Base-by-base conservation (phyloP, 176 grass and related monocot species). In the Stipa capillata region DNA sequence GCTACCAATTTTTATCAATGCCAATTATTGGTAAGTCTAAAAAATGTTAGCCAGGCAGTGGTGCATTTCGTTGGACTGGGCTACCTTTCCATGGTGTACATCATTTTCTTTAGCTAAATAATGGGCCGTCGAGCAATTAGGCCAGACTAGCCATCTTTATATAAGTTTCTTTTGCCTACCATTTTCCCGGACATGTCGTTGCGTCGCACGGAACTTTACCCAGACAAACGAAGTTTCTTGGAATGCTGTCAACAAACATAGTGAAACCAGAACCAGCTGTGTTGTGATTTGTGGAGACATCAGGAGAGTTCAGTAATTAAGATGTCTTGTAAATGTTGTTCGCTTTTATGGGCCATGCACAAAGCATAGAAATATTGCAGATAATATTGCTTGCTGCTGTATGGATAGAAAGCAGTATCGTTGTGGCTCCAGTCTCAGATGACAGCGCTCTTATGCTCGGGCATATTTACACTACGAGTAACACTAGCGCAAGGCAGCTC, bases 291-390 rank as follows among this genome's bases (percentile, higher is more conserved):
- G 29, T 45, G 33, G 66, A 58, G 34, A n/a, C 43, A 58, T 79
- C 35, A 13, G 49, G 21, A 45, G 18, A 61, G 16, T 31, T 53
- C 16, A 11, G 53, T 80, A 62, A 89, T 17, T 41, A 76, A n/a
- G n/a, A n/a, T 6, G 6, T 41, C 59, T 42, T 10, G 35, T 71
- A 27, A 95, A 98, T 62, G 78, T 98, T 32, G 87, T 98, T 85
- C 90, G 47, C 44, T 94, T 87, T 72, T 89, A 78, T 1, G 96
- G 96, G 58, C 90, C 96, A 85, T 95, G 96, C 64, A 93, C 90
- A 69, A 87, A 88, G 72, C 81, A 70, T 80, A 79, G 69, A 33
- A 78, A n/a, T n/a, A n/a, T n/a, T n/a, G n/a, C n/a, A n/a, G n/a
- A n/a, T n/a, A 74, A 62, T 69, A 21, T 17, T 74, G 12, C 16